A percentile compares a stretch with the other conserved stretches of the same genome.
phyloP scores from a whole-genome alignment of 495 filamentous ascomycete genomes.

The Haplographium delicatum region DNA sequence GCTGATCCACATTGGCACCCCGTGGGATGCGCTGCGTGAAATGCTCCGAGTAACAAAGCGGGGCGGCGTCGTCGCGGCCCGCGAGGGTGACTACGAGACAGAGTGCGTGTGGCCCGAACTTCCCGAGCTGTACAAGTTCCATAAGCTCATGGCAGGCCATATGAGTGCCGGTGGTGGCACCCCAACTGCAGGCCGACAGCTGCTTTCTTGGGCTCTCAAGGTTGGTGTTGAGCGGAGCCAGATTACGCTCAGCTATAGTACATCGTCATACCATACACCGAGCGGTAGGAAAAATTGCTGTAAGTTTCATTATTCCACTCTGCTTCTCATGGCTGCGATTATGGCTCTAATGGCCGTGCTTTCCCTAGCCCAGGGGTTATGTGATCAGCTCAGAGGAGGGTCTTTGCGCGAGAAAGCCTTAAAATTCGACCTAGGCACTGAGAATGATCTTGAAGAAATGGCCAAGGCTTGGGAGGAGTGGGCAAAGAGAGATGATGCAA shows the following conservation, averaged over 20 bases:
- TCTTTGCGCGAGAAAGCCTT: slow-evolving; percentile 29
- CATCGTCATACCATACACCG: slow-evolving; percentile 33
- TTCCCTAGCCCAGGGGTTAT: slow-evolving; percentile 30
- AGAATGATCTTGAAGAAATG: slow-evolving; percentile 37
- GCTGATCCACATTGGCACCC: slow-evolving; percentile 34
- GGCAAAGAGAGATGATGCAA: slow-evolving; percentile 31
- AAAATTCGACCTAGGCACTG: slow-evolving; percentile 30
- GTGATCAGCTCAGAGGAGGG: slow-evolving; percentile 26
- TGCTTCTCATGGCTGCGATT: slow-evolving; percentile 7
- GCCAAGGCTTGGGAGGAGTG: slow-evolving; percentile 38
- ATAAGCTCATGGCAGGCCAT: slow-evolving; percentile 25
- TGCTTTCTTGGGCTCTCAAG: slow-evolving; percentile 38
- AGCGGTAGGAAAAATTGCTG: slow-evolving; percentile 34
- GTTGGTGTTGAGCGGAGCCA: slow-evolving; percentile 33
- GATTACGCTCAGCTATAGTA: slow-evolving; percentile 32
- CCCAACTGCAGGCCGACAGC: slow-evolving; percentile 30
- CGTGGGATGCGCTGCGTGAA: slow-evolving; percentile 34
- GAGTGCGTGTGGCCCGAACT: slow-evolving; percentile 34
- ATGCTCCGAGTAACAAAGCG: slow-evolving; percentile 39
- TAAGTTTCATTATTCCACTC: slow-evolving; percentile 27
- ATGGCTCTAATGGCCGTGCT: slow-evolving; percentile 12
- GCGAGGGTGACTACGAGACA: slow-evolving; percentile 36
- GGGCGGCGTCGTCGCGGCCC: slow-evolving; percentile 37
- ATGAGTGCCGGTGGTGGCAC: slow-evolving; percentile 30
- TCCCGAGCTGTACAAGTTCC: slow-evolving; percentile 31